A percentile compares a stretch with the other conserved stretches of the same genome.
phyloP scores from a whole-genome alignment of 1,284 basidiomycete species.

The Inonotus obliquus region DNA sequence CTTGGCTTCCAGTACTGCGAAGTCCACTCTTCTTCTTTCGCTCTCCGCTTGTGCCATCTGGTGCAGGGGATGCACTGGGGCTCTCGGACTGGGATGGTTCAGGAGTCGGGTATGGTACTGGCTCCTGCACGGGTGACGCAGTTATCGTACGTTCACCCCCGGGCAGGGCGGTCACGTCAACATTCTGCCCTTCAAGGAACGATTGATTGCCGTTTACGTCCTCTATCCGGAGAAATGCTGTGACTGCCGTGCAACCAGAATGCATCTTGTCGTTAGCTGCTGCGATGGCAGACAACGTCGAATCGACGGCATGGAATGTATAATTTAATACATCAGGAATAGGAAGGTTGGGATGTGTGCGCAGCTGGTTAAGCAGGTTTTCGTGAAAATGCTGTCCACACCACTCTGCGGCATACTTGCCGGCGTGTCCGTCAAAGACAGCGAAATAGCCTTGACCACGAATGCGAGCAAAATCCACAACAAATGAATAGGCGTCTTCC shows the following conservation, averaged over 20 bases:
- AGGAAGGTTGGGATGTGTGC: constrained; percentile 42
- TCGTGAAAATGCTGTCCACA: constrained; percentile 96
- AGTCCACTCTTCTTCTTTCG: constrained; percentile 1
- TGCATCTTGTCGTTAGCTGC: constrained; percentile 87
- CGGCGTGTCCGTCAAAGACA: constrained; percentile 98
- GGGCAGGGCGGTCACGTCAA: constrained; percentile 2
- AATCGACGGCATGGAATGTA: constrained; percentile 92
- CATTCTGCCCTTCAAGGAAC: constrained; percentile 38
- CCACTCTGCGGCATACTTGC: constrained; percentile 98
- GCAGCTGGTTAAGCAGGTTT: constrained; percentile 51
- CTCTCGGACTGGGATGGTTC: constrained; percentile 1
- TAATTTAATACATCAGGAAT: constrained; percentile 91
- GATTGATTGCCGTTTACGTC: constrained; percentile 66
- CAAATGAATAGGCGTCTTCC: constrained; percentile 97
- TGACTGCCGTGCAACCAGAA: constrained; percentile 96
- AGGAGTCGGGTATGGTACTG: constrained; percentile 10
- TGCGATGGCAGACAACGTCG: constrained; percentile 76
- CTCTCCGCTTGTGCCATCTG: constrained; percentile 23
- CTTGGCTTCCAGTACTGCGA: constrained; percentile 5
- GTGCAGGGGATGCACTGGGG: constrained; percentile 7
- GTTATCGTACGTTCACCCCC: not conserved
- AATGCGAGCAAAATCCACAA: constrained; percentile 89
- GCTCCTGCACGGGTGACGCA: not conserved
- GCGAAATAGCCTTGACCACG: constrained; percentile 97
- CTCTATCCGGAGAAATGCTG: constrained; percentile 95